Evolutionary conservation across 495 filamentous ascomycete genomes (phyloP), one percentile per base, ranked within the genome.

Genomic region (Penicillium lividum): DNA sequence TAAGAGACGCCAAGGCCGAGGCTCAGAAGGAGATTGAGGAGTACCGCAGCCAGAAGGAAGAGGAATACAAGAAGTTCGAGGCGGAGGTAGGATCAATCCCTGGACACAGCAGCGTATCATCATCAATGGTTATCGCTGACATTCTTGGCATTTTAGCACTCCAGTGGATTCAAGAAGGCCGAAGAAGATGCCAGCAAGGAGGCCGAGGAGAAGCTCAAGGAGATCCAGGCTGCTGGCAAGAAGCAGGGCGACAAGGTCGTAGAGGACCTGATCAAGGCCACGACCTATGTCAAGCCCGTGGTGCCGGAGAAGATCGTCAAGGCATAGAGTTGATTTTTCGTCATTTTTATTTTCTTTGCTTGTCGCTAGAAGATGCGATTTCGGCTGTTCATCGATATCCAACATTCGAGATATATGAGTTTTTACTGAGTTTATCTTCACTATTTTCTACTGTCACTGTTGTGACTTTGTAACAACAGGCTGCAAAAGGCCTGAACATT

Each of bases 11-110:
- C 53, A 89, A 93, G 68, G 84, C 84, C 67, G 93, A 98, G 71
- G 94, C 94, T 50, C 94, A 98, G 75, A 97, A 97, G 76, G 92
- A 98, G 70, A 96, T 98, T 67, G 95, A 98, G 52, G 91, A 92
- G 38, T 98, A 98, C 82, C 83, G 85, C 70, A 88, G 86, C 58
- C 71, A 89, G 59, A 98, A 96, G 78, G 95, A 98, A 56, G 86
- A 89, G 8, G 93, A 98, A 73, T 98, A 90, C 82, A 92, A 94
- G 81, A 89, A 89, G 72, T 97, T 94, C 68, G 92, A 98, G 79
- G 80, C 88, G 48, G 88, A 97, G 86, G 94, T 97, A 73, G 67
- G 74, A 54, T 38, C 42, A 42, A 29, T 30, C 11, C 48, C 48
- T 15, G 47, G 8, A 53, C 36, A 4, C 36, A 43, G 36, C 50